Base-by-base conservation (phyloP, 163 green algal species). In the Chlamydomonas reinhardtii region DNA sequence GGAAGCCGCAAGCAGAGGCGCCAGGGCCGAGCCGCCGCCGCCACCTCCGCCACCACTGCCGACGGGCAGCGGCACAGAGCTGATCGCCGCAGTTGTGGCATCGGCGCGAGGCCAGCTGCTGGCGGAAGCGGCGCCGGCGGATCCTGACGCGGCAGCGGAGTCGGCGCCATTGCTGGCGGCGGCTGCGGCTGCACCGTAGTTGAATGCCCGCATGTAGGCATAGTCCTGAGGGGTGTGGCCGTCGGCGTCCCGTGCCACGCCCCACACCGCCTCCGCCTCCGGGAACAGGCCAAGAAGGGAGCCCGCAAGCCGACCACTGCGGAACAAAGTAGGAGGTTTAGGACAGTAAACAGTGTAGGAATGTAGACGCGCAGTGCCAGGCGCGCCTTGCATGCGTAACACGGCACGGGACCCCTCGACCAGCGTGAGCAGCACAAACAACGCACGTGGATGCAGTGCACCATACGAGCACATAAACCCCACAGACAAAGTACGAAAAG, bases 221-320 rank as follows among this genome's bases (percentile, higher is more conserved):
- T 80, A 86, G 15, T 86, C 80, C 19, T 66, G 35, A 37, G 80
- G 80, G 1, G 80, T 86, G 70, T 56, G 35, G 5, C 80, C 80
- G 34, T 86, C 80, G 19, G 24, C 48, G 31, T 86, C 80, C 0
- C 70, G 54, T 19, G 9, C 54, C 27, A 34, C 39, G 17, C 35
- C 80, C 80, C 80, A 86, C 15, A 27, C 66, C 31, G 80, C 80
- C 70, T 73, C 80, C 11, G 80, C 70, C 35, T 79, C 80, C 2
- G 80, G 70, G 34, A 56, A 86, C 34, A 73, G 35, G 14, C 70
- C 69, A 70, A 79, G 80, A 0, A 86, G 31, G 0, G 34, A 25
- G 6, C 70, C 80, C 37, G 80, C 80, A 32, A 86, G 34, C n/a
- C 70, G 54, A 29, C 80, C 80, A 35, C 56, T 29, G 48, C 48